Evolutionary conservation across 176 grass and related monocot genomes (phyloP).

Genomic region (Eragrostis nindensis): DNA sequence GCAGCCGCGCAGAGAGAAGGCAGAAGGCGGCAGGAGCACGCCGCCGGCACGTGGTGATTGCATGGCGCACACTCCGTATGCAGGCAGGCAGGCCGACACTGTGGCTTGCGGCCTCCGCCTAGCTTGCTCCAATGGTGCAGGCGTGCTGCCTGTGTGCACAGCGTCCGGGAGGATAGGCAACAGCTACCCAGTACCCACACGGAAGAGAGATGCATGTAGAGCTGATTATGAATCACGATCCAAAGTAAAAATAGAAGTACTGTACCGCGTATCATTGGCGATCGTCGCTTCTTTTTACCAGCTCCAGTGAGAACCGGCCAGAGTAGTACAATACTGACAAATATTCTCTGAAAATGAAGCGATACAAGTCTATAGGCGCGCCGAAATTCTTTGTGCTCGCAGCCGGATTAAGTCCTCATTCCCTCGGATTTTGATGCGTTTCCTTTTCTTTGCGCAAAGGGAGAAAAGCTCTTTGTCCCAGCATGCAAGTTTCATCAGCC

Average conservation of each 20-base stretch:
- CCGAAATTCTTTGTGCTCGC: not conserved
- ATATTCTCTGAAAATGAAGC: no score
- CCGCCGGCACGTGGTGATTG: slow-evolving; percentile 43
- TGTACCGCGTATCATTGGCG: not conserved
- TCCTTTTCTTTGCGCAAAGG: not conserved
- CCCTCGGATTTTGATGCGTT: not conserved
- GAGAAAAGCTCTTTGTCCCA: not conserved
- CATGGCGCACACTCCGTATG: slow-evolving; percentile 25
- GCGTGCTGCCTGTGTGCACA: slow-evolving; percentile 1
- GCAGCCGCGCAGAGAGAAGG: not conserved
- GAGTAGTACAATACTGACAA: no score
- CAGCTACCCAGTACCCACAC: not conserved
- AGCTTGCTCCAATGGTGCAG: slow-evolving; percentile 9
- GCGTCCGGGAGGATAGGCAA: slow-evolving; percentile 10
- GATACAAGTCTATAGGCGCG: no score
- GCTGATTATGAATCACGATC: no score
- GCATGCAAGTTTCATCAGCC: not conserved
- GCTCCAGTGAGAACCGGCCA: not conserved
- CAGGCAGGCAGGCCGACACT: slow-evolving; percentile 13
- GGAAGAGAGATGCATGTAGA: not conserved
- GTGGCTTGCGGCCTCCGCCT: not conserved
- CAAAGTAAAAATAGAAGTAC: no score
- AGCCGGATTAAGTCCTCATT: not conserved
- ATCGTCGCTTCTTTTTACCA: not conserved
- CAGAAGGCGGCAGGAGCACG: slow-evolving; percentile 22